Evolutionary conservation across 129 eudicot genomes (phyloP).

Genomic region (Arctium minus): DNA sequence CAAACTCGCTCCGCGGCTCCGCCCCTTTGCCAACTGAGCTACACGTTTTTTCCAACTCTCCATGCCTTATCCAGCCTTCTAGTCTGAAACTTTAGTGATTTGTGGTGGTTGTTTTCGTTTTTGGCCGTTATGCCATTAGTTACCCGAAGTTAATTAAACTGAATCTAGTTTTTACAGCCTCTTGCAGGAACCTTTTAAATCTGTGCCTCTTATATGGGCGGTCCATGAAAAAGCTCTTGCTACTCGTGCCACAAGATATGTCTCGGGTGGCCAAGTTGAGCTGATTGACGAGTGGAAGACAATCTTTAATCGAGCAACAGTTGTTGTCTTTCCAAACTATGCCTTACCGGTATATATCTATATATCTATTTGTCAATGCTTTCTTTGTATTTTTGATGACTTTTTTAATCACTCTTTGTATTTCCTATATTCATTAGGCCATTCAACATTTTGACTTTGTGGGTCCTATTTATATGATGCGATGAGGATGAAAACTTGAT

Average conservation of each 20-base stretch:
- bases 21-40: too few species aligned
- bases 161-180: slow-evolving; percentile 70
- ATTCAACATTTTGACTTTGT: slow-evolving; percentile 7
- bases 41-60: too few species aligned
- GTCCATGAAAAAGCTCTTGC: slow-evolving; percentile 72
- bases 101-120: neutral
- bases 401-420: neutral
- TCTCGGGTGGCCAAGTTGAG: slow-evolving; percentile 47
- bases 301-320: slow-evolving; percentile 61
- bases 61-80: too few species aligned
- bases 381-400: neutral
- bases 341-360: slow-evolving; percentile 64
- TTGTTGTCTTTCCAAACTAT: slow-evolving; percentile 80
- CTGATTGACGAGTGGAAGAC: slow-evolving; percentile 60
- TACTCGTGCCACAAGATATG: slow-evolving; percentile 44
- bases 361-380: neutral
- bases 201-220: slow-evolving; percentile 83
- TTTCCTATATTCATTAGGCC: neutral
- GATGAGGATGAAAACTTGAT: slow-evolving; percentile 6
- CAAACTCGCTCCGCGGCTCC: too few species aligned
- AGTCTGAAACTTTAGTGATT: too few species aligned
- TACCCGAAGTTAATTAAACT: neutral
- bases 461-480: slow-evolving; percentile 4
- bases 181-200: slow-evolving; percentile 92
- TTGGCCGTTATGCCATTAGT: neutral